Base-by-base conservation (phyloP, 2,329 filamentous ascomycete genomes). In the Amylocarpus encephaloides region DNA sequence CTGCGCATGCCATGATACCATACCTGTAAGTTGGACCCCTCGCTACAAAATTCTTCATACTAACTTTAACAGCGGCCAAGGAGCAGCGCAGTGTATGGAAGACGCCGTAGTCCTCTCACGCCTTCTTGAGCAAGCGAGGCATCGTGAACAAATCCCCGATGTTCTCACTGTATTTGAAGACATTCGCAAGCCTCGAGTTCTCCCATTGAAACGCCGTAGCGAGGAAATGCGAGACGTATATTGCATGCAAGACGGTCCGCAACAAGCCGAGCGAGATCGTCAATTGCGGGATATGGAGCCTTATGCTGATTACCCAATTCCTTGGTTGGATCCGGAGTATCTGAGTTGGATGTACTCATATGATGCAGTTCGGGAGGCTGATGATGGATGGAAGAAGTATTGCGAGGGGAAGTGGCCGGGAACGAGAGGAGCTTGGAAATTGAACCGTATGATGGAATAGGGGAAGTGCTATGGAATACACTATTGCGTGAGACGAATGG, bases 301-400 rank as follows among this genome's bases (percentile, higher is more conserved):
- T n/a, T 51, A 43, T 34, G 52, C 46, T 18, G 52, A 47, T 6
- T 54, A 44, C 32, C 46, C 49, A 1, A 52, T 54, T 43, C 26
- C 15, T 2, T 53, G 80, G 75, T 77, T 74, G 1, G 83, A 80
- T 58, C 79, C 79, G 0, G 67, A 76, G 22, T 73, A 81, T 1
- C 80, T 83, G 61, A 73, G 75, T 0, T 83, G 79, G 76, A 54
- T 85, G 29, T 85, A 77, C 51, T 78, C 79, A 0, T 83, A 84
- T 52, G 76, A 84, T 62, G 79, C 78, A 0, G 72, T 73, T 44
- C 66, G 67, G 19, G 78, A 81, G 58, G 76, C 75, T 1, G 70
- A 75, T 42, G 66, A 69, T 3, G 67, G 64, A 12, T 51, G 49
- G 49, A 41, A 16, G 5, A 44, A 2, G 40, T 51, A 51, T 34